phyloP scores from a whole-genome alignment of 257 asterid species.

The Solanum pinnatisectum region DNA sequence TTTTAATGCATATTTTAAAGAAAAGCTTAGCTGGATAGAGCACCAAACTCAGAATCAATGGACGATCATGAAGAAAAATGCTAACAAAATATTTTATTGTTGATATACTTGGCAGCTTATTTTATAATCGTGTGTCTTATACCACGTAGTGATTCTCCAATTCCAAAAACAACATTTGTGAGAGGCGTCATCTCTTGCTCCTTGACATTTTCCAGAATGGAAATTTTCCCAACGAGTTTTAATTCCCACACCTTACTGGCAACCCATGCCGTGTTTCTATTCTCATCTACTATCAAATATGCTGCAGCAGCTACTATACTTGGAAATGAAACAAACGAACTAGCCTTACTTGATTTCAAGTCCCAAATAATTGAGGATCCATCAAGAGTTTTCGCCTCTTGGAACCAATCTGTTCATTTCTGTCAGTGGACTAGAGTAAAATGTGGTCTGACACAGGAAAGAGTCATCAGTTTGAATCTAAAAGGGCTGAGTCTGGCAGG shows the following conservation, averaged over 20 bases:
- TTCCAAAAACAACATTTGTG: neutral
- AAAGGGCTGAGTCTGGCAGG: slow-evolving; percentile 18
- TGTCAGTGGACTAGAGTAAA: slow-evolving; percentile 40
- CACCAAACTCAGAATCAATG: neutral
- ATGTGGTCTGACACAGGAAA: slow-evolving; percentile 8
- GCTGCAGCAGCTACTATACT: slow-evolving; percentile 11
- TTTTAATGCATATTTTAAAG: neutral
- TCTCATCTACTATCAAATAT: slow-evolving; percentile 1
- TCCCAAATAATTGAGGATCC: slow-evolving; percentile 34
- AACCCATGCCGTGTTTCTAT: neutral
- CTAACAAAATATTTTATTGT: neutral
- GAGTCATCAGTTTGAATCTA: slow-evolving; percentile 31
- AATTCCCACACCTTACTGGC: neutral
- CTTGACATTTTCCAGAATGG: slow-evolving; percentile 9
- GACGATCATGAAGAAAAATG: neutral
- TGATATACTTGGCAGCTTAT: neutral
- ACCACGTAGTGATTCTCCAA: neutral
- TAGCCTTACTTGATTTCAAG: slow-evolving; percentile 36
- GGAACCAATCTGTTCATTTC: slow-evolving; percentile 25
- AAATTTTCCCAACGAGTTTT: neutral
- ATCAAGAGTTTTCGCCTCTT: slow-evolving; percentile 14
- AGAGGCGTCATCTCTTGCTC: neutral
- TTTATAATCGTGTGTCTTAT: neutral
- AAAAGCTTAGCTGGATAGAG: neutral
- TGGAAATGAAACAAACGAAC: slow-evolving; percentile 21